phyloP scores from a whole-genome alignment of 352 stramenopile species.

The Phytophthora fragariaefolia region DNA sequence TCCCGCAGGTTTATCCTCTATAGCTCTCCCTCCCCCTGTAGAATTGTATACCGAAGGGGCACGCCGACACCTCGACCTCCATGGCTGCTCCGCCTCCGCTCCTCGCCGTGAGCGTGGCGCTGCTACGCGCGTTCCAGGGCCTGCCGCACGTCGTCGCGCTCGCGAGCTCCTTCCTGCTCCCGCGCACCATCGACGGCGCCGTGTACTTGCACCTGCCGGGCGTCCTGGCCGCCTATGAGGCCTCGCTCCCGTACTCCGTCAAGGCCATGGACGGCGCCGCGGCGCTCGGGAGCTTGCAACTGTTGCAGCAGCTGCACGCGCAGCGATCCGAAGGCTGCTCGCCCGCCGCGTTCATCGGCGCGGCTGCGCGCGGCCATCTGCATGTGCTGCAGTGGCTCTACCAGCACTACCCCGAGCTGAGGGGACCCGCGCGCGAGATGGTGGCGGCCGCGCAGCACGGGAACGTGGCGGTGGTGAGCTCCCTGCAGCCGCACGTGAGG shows the following conservation, averaged over 20 bases:
- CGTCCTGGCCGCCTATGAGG: background rate
- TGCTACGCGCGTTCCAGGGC: background rate
- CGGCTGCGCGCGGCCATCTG: background rate
- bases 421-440: slow-evolving; percentile 5
- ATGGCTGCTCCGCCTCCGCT: background rate
- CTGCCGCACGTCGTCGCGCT: background rate
- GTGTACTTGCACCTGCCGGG: background rate
- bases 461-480: slow-evolving; percentile 78
- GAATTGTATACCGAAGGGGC: no score
- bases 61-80: no score
- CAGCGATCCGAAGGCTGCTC: slow-evolving; percentile 12
- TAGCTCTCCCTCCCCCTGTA: no score
- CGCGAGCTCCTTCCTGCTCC: background rate
- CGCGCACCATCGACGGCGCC: slow-evolving; percentile 8
- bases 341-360: background rate
- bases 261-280: slow-evolving; percentile 11
- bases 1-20: no score
- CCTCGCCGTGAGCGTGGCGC: background rate
- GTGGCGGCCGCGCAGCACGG: slow-evolving; percentile 5
- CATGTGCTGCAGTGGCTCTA: slow-evolving; percentile 2
- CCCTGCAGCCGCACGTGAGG: background rate
- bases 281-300: background rate
- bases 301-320: slow-evolving; percentile 4
- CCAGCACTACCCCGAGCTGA: slow-evolving; percentile 3
- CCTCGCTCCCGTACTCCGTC: background rate